phyloP scores from a whole-genome alignment of 2,329 filamentous ascomycete species.

The Trichophyton equinum region DNA sequence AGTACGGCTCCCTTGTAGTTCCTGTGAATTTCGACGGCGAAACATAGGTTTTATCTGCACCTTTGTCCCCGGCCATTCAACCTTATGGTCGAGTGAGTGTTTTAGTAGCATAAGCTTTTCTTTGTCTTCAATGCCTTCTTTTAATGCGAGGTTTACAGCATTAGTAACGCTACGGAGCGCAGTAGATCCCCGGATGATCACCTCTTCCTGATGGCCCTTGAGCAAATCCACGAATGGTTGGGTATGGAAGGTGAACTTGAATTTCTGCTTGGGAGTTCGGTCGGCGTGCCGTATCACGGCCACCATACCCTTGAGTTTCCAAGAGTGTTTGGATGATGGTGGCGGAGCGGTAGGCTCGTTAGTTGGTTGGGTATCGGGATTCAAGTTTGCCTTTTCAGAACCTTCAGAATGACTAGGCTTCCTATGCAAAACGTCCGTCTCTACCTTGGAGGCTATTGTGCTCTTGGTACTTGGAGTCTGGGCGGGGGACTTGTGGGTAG shows the following conservation, averaged over 20 bases:
- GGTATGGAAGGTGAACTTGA: constrained; percentile 98
- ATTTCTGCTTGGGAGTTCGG: constrained; percentile 95
- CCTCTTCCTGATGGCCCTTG: constrained; percentile 91
- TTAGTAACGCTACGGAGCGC: constrained; percentile 79
- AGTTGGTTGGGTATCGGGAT: not conserved
- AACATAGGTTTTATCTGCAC: constrained; percentile 99
- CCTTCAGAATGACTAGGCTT: not conserved
- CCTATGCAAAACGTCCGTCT: not conserved
- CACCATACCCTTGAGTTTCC: constrained; percentile 96
- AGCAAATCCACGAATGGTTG: constrained; percentile 90
- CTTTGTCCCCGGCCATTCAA: constrained; percentile 87
- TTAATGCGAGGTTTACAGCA: constrained; percentile 70
- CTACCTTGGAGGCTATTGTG: not conserved
- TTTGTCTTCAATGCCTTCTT: constrained; percentile 68
- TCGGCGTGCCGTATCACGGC: constrained; percentile 94
- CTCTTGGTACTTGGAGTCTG: not conserved
- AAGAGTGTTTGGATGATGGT: constrained; percentile 74
- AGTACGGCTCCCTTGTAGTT: constrained; percentile 27
- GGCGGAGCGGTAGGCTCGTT: constrained; percentile 35
- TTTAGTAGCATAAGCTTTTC: constrained; percentile 75
- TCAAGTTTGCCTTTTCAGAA: not conserved
- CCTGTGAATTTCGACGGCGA: constrained; percentile 65
- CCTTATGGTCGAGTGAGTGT: constrained; percentile 83
- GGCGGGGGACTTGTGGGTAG: not conserved
- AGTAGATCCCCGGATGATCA: constrained; percentile 81